Evolutionary conservation across 768 basidiomycete species (phyloP).

Genomic region (Saitozyma sp.): DNA sequence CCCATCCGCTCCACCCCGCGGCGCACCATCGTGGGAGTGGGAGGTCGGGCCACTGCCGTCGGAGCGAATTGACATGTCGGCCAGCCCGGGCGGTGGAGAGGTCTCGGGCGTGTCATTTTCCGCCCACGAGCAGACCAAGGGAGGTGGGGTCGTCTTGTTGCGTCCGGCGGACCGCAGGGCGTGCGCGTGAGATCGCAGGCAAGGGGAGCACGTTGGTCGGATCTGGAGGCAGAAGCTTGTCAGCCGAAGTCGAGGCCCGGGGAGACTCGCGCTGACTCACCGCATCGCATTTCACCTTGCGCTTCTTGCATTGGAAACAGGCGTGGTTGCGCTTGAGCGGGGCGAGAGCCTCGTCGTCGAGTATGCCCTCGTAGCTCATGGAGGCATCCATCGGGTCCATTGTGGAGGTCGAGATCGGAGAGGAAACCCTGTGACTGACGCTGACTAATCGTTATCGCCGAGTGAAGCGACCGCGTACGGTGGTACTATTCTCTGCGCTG

Average conservation of each 20-base stretch:
- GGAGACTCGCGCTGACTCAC: constrained; percentile 12
- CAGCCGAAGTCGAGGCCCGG: not conserved
- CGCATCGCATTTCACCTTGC: constrained; percentile 51
- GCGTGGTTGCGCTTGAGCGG: constrained; percentile 49
- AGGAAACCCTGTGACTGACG: too few relatives aligned
- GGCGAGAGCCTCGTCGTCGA: constrained; percentile 20
- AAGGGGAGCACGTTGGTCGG: constrained; percentile 33
- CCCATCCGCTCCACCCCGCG: constrained; percentile 6
- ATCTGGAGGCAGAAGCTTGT: constrained; percentile 6
- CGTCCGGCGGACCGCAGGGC: constrained; percentile 39
- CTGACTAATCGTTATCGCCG: not conserved
- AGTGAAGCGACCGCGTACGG: not conserved
- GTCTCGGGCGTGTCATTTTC: constrained; percentile 21
- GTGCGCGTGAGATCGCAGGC: constrained; percentile 45
- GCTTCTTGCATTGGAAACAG: constrained; percentile 49
- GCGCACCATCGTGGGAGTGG: not conserved
- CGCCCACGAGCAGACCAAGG: constrained; percentile 37
- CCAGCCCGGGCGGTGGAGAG: constrained; percentile 1
- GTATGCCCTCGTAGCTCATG: not conserved
- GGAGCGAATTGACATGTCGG: not conserved
- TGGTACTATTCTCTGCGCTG: not conserved
- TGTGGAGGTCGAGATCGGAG: too few relatives aligned
- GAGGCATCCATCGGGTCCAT: too few relatives aligned
- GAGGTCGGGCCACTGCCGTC: too few relatives aligned
- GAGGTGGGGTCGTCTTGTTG: constrained; percentile 25